Base-by-base conservation (phyloP, 2,329 filamentous ascomycete genomes). In the Claviceps quebecensis region DNA sequence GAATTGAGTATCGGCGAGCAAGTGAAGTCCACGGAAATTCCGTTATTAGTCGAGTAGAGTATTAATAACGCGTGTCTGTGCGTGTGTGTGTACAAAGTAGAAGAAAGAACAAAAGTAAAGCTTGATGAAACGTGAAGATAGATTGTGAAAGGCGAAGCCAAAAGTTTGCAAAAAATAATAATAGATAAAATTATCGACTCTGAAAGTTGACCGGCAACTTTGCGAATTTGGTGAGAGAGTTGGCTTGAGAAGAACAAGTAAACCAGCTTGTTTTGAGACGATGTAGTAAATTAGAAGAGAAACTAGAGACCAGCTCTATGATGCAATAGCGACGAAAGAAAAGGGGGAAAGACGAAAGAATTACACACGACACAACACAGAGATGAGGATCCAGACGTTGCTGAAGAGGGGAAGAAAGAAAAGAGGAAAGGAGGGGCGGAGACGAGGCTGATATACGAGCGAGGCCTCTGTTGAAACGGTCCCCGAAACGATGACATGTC, bases 321-420 rank as follows among this genome's bases (percentile, higher is more conserved):
- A 46, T 39, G 48, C 56, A 60, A 65, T 58, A 60, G 60, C 64
- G 65, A 65, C 66, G 65, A 40, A 43, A 43, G 8, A 43, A 43
- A 43, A 43, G n/a, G 8, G 5, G 8, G n/a, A 23, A 43, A 43
- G 13, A 22, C 17, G 11, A 43, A 19, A 43, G 13, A 23, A 43
- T 11, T 62, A 64, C 61, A 63, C 63, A 64, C 68, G 53, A 57
- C 58, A 58, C 63, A 64, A 57, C 63, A 64, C 60, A 64, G 72
- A 75, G 78, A 73, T 67, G 69, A 73, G 71, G 72, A 74, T 73
- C 73, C 22, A 73, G 63, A 45, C 71, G 72, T 85, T 85, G 82
- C 81, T 83, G 74, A 74, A 74, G 80, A 79, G 61, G 61, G 62
- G 63, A 70, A 69, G 67, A 71, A 71, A 64, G 61, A 67, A 68